Evolutionary conservation across 2,329 filamentous ascomycete species (phyloP), one percentile per base, ranked within the genome.

Genomic region (Colletotrichum lentis): DNA sequence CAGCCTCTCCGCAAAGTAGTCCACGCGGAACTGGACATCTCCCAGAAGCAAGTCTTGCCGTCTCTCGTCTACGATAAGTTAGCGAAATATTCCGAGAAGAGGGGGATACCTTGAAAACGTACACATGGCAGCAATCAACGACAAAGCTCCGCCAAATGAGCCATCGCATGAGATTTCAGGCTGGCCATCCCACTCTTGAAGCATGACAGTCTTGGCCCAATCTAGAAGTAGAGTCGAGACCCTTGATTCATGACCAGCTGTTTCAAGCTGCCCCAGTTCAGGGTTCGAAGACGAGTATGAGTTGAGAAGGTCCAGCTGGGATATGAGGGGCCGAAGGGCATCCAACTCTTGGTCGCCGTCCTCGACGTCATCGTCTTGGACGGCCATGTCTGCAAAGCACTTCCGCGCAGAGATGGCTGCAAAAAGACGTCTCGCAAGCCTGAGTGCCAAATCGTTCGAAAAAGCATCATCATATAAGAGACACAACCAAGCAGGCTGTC

Each of bases 161-260:
- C 90, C 88, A 73, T 91, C 90, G 62, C 86, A 88, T 2, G 88
- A 82, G 59, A 97, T 85, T 50, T 90, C 86, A 1, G 91, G 86
- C 62, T 87, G 87, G 0, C 93, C 92, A 74, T 95, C 86, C 94
- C 94, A 97, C 70, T 92, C 88, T 63, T 89, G 88, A 52, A 96
- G 79, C 74, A 97, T 86, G 1, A 96, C 85, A 0, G 90, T 89
- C 67, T 91, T 85, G 22, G 91, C 86, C 91, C 90, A 94, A 73
- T 93, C 91, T 31, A 93, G 78, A 6, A 88, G 79, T 18, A 88
- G 76, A 12, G 84, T 86, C 8, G 85, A 86, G 20, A 86, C 81
- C 43, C 85, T 80, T 39, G 84, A 86, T 72, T 88, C 86, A 70
- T 88, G 88, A 24, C 86, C 73, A 16, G 81, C 79, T n/a, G 83